phyloP scores from a whole-genome alignment of 1,284 basidiomycete species.

The Testicularia cyperi region DNA sequence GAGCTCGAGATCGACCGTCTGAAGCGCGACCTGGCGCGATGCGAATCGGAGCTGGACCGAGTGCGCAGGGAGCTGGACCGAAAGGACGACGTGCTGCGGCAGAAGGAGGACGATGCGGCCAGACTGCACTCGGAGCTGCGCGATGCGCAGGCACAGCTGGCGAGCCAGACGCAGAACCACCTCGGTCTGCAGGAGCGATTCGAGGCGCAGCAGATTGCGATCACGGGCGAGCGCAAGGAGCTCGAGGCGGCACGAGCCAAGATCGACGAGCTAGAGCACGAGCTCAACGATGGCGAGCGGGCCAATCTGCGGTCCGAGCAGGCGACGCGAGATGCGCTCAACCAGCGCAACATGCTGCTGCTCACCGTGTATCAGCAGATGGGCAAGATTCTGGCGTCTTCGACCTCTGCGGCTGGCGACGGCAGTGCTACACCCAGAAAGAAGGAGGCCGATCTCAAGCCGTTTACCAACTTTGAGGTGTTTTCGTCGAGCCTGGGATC shows the following conservation, averaged over 20 bases:
- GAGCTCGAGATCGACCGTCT: conserved; percentile 87
- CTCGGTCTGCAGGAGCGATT: conserved; percentile 54
- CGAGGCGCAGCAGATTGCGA: conserved; percentile 44
- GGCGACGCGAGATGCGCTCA: conserved; percentile 83
- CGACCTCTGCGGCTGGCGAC: no score
- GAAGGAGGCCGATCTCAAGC: conserved; percentile 73
- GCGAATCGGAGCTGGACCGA: conserved; percentile 77
- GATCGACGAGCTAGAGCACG: conserved; percentile 72
- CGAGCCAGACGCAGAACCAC: conserved; percentile 45
- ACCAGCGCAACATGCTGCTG: conserved; percentile 85
- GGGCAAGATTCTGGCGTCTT: conserved; percentile 77
- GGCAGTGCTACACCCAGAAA: conserved; percentile 61
- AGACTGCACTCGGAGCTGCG: conserved; percentile 60
- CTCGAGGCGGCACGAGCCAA: conserved; percentile 30
- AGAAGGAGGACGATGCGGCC: conserved; percentile 72
- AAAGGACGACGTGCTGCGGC: conserved; percentile 68
- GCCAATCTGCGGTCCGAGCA: conserved; percentile 72
- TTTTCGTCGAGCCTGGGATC: conserved; percentile 94
- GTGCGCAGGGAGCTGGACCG: conserved; percentile 74
- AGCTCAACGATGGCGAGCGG: conserved; percentile 80
- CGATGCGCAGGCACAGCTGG: conserved; percentile 47
- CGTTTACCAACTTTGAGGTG: conserved; percentile 86
- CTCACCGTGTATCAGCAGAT: conserved; percentile 91
- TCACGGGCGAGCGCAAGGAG: conserved; percentile 35
- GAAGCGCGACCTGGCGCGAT: conserved; percentile 77